A percentile compares a stretch with the other conserved stretches of the same genome.
Evolutionary conservation across 2,329 filamentous ascomycete species (phyloP).

Genomic region (Gliomastix tumulicola): DNA sequence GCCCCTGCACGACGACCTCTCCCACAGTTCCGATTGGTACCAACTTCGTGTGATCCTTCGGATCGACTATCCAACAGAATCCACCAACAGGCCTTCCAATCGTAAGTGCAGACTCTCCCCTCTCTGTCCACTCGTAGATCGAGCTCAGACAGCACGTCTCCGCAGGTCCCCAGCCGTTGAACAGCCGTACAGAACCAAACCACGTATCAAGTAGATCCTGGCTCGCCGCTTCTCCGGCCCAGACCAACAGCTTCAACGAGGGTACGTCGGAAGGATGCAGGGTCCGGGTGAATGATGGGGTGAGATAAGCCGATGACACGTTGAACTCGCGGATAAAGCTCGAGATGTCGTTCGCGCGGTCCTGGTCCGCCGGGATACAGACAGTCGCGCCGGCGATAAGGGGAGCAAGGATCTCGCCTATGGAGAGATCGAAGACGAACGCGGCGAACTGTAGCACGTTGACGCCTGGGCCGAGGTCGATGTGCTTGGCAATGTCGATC

Average conservation of each 20-base stretch:
- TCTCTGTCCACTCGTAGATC: conserved; percentile 1
- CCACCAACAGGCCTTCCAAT: conserved; percentile 3
- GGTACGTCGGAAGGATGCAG: conserved; percentile 2
- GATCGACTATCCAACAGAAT: conserved; percentile 11
- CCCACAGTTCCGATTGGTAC: conserved; percentile 13
- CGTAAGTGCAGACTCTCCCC: background rate
- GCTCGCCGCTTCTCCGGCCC: conserved; percentile 5
- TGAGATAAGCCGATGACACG: conserved; percentile 4
- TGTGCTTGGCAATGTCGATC: background rate
- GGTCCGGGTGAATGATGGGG: background rate
- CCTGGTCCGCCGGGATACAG: conserved; percentile 8
- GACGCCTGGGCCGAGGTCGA: background rate
- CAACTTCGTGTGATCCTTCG: conserved; percentile 7
- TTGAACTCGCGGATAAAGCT: conserved; percentile 3
- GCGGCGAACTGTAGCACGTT: conserved; percentile 7
- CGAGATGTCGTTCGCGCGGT: conserved; percentile 6
- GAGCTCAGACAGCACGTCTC: conserved; percentile 6
- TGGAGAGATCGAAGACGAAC: conserved; percentile 8
- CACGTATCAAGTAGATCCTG: conserved; percentile 5
- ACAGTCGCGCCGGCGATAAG: conserved; percentile 2
- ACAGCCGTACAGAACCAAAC: conserved; percentile 3
- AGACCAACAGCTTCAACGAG: conserved; percentile 1
- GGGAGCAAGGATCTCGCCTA: conserved; percentile 6
- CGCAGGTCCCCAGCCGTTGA: conserved; percentile 6
- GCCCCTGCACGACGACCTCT: conserved; percentile 22